Conservation (phyloP, 495 filamentous ascomycete species). For the Articulospora tetracladia region DNA sequence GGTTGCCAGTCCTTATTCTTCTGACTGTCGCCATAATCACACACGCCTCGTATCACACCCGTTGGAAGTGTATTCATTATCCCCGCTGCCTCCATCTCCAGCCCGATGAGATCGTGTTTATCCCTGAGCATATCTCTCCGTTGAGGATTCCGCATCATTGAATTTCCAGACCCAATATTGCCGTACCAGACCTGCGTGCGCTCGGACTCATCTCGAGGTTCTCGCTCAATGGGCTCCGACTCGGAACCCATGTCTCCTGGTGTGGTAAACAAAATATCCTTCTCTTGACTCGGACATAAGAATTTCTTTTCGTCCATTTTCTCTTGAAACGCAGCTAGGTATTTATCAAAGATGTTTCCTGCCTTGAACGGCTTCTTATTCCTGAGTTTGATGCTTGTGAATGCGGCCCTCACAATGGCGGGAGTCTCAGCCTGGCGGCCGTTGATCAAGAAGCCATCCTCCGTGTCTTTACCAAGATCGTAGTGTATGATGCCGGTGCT, state of each 20-base stretch:
- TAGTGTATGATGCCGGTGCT: conserved; percentile 38
- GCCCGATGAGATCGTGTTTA: conserved; percentile 28
- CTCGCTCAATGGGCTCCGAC: neutral
- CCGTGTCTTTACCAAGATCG: conserved; percentile 35
- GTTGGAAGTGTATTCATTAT: conserved; percentile 28
- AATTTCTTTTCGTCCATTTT: no score
- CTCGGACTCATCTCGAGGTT: neutral
- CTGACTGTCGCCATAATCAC: conserved; percentile 36
- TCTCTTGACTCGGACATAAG: no score
- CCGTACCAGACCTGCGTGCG: conserved; percentile 32
- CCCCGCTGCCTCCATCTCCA: conserved; percentile 46
- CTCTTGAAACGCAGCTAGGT: no score
- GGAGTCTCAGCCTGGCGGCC: no score
- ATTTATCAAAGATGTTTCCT: no score
- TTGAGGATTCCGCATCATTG: conserved; percentile 33
- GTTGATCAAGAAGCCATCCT: conserved; percentile 27
- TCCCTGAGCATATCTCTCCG: conserved; percentile 29
- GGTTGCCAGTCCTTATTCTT: conserved; percentile 35
- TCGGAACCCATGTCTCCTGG: conserved; percentile 24
- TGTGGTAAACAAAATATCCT: no score
- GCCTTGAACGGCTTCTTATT: conserved; percentile 30
- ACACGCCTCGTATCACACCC: conserved; percentile 39
- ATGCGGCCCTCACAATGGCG: conserved; percentile 28
- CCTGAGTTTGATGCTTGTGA: conserved; percentile 29
- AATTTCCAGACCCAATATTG: conserved; percentile 37